Conservation (phyloP, 805 yeast species). For the Lachancea fermentati region DNA sequence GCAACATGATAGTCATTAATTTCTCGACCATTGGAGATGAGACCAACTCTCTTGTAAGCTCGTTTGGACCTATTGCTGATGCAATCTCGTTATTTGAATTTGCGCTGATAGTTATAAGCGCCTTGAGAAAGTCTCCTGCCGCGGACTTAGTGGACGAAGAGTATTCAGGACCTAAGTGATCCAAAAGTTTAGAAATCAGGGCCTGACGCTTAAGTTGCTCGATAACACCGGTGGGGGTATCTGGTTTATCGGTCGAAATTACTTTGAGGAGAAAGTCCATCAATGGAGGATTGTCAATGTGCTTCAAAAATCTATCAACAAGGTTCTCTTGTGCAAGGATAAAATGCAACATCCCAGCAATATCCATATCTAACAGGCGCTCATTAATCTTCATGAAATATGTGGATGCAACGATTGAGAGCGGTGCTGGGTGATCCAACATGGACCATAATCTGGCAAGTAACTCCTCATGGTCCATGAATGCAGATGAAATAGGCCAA, state of each 20-base stretch:
- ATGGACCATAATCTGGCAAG: conserved; percentile 74
- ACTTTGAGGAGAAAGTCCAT: conserved; percentile 90
- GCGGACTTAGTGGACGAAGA: conserved; percentile 80
- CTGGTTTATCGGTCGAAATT: conserved; percentile 89
- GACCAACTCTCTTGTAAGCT: conserved; percentile 83
- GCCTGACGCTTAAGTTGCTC: conserved; percentile 67
- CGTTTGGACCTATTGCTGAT: conserved; percentile 94
- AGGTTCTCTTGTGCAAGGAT: conserved; percentile 61
- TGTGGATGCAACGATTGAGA: conserved; percentile 73
- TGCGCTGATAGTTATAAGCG: conserved; percentile 89
- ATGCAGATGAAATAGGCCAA: conserved; percentile 88
- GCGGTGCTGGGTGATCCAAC: conserved; percentile 59
- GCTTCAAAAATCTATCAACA: conserved; percentile 75
- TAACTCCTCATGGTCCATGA: conserved; percentile 66
- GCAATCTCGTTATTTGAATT: conserved; percentile 83
- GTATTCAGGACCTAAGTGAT: conserved; percentile 61
- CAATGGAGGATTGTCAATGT: conserved; percentile 87
- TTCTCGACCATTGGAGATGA: conserved; percentile 61
- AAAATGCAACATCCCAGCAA: conserved; percentile 69
- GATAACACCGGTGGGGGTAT: conserved; percentile 80
- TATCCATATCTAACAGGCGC: conserved; percentile 81
- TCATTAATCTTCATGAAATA: conserved; percentile 90
- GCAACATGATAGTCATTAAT: conserved; percentile 70
- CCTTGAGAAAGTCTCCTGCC: conserved; percentile 91
- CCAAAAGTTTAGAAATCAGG: conserved; percentile 66